Conservation (phyloP, 495 filamentous ascomycete species). For the Peziza echinospora region DNA sequence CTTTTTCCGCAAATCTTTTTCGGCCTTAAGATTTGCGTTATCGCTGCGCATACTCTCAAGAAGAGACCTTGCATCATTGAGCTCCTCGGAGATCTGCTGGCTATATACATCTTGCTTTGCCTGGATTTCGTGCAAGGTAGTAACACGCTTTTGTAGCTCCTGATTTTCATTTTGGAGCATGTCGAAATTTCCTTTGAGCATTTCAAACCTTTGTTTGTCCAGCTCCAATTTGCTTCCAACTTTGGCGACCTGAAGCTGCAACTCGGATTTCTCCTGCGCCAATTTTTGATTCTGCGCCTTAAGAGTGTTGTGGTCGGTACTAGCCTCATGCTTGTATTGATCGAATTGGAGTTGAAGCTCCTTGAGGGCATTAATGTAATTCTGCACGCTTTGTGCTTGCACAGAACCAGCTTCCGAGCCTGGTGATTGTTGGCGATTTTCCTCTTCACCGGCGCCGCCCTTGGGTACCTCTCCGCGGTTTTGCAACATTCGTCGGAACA, state of each 20-base stretch:
- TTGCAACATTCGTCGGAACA: constrained; percentile 83
- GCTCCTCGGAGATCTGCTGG: constrained; percentile 81
- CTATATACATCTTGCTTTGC: constrained; percentile 75
- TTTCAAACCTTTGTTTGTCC: constrained; percentile 59
- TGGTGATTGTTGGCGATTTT: constrained; percentile 12
- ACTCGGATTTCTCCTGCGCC: constrained; percentile 53
- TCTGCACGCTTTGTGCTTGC: constrained; percentile 18
- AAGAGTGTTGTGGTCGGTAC: constrained; percentile 52
- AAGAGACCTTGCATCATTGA: constrained; percentile 62
- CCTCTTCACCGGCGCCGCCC: constrained; percentile 27
- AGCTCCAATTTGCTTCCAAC: constrained; percentile 63
- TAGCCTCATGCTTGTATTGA: constrained; percentile 63
- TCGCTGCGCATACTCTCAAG: constrained; percentile 77
- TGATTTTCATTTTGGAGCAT: constrained; percentile 63
- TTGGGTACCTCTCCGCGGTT: constrained; percentile 42
- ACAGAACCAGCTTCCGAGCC: constrained; percentile 21
- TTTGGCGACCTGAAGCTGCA: constrained; percentile 57
- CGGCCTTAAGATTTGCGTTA: constrained; percentile 76
- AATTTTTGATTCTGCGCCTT: constrained; percentile 72
- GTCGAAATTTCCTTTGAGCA: constrained; percentile 71
- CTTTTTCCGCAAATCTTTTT: constrained; percentile 75
- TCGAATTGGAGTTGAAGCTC: constrained; percentile 84
- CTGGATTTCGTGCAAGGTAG: constrained; percentile 51
- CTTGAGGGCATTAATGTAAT: constrained; percentile 44
- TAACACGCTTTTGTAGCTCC: constrained; percentile 61